These are phyloP conservation scores for Microcyclosporella mali DNA, from an alignment of 2,329 filamentous ascomycete genomes.

Conservation along the genomic window DNA sequence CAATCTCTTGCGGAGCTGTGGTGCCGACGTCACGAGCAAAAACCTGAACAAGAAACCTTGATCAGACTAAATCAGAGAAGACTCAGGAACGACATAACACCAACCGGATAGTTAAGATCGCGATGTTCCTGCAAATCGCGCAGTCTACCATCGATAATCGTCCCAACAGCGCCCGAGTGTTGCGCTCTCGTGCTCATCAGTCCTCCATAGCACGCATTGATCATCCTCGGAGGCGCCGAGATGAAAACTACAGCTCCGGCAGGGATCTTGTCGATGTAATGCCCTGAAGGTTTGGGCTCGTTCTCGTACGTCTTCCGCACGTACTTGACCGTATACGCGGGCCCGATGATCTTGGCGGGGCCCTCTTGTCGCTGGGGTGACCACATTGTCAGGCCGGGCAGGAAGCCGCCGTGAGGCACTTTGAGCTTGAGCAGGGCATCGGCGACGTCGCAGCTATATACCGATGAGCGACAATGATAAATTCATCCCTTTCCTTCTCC, in stretches of 20 bases:
- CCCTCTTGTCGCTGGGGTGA: constrained; percentile 48
- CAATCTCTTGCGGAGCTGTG: constrained; percentile 28
- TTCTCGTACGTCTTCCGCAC: constrained; percentile 42
- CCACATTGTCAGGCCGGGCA: constrained; percentile 50
- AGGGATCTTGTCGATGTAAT: constrained; percentile 48
- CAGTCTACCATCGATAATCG: constrained; percentile 49
- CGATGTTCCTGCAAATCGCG: constrained; percentile 51
- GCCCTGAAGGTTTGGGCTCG: constrained; percentile 38
- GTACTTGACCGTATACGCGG: constrained; percentile 51
- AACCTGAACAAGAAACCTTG: constrained; percentile 14
- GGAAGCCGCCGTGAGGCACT: constrained; percentile 46
- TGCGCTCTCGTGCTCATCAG: constrained; percentile 48
- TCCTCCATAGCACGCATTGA: constrained; percentile 51
- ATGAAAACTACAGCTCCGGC: constrained; percentile 46
- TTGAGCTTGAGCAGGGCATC: constrained; percentile 48
- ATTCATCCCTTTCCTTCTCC: too few species aligned
- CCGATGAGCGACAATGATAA: neutral
- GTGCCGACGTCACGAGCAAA: constrained; percentile 33
- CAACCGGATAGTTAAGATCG: constrained; percentile 41
- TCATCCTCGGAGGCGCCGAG: constrained; percentile 40
- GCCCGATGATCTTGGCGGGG: constrained; percentile 49
- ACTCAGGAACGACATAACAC: neutral
- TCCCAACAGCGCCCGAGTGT: constrained; percentile 41
- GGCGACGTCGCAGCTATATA: constrained; percentile 45
- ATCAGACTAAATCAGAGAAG: neutral